These are phyloP conservation scores for Chaetomium globosum DNA, from an alignment of 2,329 filamentous ascomycete genomes.

Conservation along the genomic window DNA sequence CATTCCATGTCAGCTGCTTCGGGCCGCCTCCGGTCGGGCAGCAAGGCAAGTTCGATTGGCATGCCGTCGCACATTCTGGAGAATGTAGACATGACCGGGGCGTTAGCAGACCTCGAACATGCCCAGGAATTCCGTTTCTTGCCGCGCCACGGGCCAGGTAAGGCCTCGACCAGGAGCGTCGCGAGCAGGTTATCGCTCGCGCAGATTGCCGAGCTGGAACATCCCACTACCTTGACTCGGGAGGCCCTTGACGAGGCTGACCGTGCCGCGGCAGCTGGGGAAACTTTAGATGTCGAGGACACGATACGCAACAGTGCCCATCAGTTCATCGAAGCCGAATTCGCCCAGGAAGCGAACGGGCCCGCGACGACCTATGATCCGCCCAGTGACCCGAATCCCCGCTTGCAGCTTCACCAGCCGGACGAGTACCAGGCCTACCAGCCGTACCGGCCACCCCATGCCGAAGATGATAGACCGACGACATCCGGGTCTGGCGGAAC, in stretches of 20 bases:
- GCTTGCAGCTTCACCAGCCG: constrained; percentile 37
- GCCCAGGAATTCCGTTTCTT: constrained; percentile 43
- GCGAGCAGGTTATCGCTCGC: constrained; percentile 55
- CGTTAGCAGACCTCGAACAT: constrained; percentile 44
- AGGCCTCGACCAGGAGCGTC: constrained; percentile 46
- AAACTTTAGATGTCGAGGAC: constrained; percentile 45
- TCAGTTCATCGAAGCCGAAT: constrained; percentile 44
- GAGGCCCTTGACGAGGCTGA: constrained; percentile 60
- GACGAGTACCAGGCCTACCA: constrained; percentile 29
- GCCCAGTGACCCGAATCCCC: constrained; percentile 23
- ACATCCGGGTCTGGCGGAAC: constrained; percentile 63
- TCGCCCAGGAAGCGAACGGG: constrained; percentile 30
- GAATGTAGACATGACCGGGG: constrained; percentile 40
- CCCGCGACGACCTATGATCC: constrained; percentile 31
- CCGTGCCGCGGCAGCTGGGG: constrained; percentile 41
- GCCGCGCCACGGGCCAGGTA: constrained; percentile 58
- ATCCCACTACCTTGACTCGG: constrained; percentile 52
- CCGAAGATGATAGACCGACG: constrained; percentile 47
- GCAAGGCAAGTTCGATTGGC: constrained; percentile 51
- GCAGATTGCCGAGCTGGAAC: constrained; percentile 61
- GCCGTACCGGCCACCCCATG: constrained; percentile 27
- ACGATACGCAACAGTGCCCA: constrained; percentile 43
- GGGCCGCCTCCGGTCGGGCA: constrained; percentile 56
- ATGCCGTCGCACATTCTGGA: constrained; percentile 34
- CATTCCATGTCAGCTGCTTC: constrained; percentile 59